phyloP scores from a whole-genome alignment of 192 early-diverging fungal species.

The Coemansia sp. region DNA sequence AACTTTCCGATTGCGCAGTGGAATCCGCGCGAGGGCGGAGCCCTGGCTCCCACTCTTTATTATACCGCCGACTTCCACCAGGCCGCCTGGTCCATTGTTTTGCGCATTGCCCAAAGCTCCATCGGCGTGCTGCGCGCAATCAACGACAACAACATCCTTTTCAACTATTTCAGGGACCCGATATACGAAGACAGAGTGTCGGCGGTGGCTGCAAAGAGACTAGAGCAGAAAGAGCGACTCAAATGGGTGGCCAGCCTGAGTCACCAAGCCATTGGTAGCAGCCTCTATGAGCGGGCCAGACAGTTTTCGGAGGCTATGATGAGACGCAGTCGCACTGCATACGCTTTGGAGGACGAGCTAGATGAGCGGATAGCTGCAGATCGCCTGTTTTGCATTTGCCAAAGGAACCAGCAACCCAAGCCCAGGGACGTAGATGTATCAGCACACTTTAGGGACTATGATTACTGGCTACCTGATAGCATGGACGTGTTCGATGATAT shows the following conservation, averaged over 20 bases:
- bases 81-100: slow-evolving; percentile 27
- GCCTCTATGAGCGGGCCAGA: background rate
- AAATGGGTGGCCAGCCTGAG: background rate
- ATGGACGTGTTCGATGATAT: background rate
- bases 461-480: slow-evolving; percentile 23
- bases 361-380: slow-evolving; percentile 11
- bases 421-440: background rate
- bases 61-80: slow-evolving; percentile 41
- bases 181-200: slow-evolving; percentile 9
- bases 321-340: slow-evolving; percentile 7
- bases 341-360: slow-evolving; percentile 24
- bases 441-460: slow-evolving; percentile 10
- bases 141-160: background rate
- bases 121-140: slow-evolving; percentile 16
- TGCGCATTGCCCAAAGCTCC: slow-evolving; percentile 24
- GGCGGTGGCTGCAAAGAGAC: background rate
- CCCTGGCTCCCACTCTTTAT: slow-evolving; percentile 22
- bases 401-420: slow-evolving; percentile 5
- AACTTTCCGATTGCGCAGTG: slow-evolving; percentile 46
- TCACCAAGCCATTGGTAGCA: background rate
- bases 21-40: slow-evolving; percentile 39
- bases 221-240: slow-evolving; percentile 5
- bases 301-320: background rate
- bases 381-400: slow-evolving; percentile 8
- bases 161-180: slow-evolving; percentile 10